Evolutionary conservation across 306 rosid genomes (phyloP), one percentile per base, ranked within the genome.

Genomic region (Ormosia semicastrata): DNA sequence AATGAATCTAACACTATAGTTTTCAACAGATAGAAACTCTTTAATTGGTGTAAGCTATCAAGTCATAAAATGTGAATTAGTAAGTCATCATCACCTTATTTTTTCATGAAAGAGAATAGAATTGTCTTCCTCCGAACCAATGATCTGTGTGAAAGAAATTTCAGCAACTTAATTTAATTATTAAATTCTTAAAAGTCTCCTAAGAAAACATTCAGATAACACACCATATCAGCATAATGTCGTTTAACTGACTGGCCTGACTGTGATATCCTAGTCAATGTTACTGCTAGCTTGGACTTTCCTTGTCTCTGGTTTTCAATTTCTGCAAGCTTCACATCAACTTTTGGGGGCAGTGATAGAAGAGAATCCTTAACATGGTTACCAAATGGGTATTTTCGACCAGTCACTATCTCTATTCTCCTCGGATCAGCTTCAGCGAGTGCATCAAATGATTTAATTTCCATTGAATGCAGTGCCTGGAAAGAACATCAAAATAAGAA

Each of bases 331-430:
- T 84, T 88, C 72, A 95, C 68, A 33, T 89, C 91, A 64, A 93
- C 91, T 83, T 89, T 91, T 53, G 98, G 99, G 78, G 99, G 99
- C 52, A 95, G 91, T 4, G 95, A 93, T 0, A 86, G 89, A 50
- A 95, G 83, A 60, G 99, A 95, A 73, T 95, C 99, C 80, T 95
- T 95, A 82, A 95, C 91, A 85, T 92, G 97, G 86, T 93, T 93
- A 37, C 99, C 99, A 82, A 91, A 95, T 71, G 99, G 99, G 83
- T 87, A 95, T 44, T 95, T 95, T 81, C 99, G 90, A 77, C 98
- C 92, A 34, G 98, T 93, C 83, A 91, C 97, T 73, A 91, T 91
- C 95, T 95, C 99, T 80, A 95, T 89, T 86, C 90, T 93, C 84
- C 99, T 91, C 4, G 99, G 94, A 87, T 95, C 98, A 71, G 97